phyloP scores from a whole-genome alignment of 345 rosid genomes.

The Eucalyptus guilfoylei region DNA sequence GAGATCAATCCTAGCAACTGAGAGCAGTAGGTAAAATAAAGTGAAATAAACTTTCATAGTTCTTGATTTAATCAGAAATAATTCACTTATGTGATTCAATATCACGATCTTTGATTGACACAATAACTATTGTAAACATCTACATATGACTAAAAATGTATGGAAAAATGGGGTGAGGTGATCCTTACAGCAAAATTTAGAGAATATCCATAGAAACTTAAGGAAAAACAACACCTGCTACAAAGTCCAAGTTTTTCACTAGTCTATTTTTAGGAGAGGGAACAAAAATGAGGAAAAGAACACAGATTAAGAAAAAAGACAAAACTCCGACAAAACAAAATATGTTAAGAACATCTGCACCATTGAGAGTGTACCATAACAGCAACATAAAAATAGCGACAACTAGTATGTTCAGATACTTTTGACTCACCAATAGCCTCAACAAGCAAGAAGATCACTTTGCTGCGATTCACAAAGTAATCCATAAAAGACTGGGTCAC shows the following conservation, averaged over 20 bases:
- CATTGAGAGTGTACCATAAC: background rate
- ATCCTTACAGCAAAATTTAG: background rate
- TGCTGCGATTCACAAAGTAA: constrained; percentile 39
- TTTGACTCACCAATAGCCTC: constrained; percentile 71
- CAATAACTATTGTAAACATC: background rate
- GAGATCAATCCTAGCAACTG: background rate
- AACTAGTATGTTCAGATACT: background rate
- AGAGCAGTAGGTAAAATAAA: background rate
- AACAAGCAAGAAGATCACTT: constrained; percentile 60
- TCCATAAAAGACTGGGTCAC: constrained; percentile 46
- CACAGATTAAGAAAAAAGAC: background rate
- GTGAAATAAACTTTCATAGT: background rate
- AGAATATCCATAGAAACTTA: background rate
- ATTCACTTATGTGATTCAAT: background rate
- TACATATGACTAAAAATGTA: background rate
- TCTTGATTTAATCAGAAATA: background rate
- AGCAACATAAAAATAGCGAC: background rate
- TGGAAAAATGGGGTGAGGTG: background rate
- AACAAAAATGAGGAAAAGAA: background rate
- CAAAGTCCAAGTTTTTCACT: background rate
- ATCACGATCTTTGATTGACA: background rate
- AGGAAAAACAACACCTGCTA: background rate
- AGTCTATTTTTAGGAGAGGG: background rate
- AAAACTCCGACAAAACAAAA: background rate
- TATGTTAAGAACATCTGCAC: background rate